Conservation (phyloP, 768 basidiomycete genomes). For the Mycena belliarum region DNA sequence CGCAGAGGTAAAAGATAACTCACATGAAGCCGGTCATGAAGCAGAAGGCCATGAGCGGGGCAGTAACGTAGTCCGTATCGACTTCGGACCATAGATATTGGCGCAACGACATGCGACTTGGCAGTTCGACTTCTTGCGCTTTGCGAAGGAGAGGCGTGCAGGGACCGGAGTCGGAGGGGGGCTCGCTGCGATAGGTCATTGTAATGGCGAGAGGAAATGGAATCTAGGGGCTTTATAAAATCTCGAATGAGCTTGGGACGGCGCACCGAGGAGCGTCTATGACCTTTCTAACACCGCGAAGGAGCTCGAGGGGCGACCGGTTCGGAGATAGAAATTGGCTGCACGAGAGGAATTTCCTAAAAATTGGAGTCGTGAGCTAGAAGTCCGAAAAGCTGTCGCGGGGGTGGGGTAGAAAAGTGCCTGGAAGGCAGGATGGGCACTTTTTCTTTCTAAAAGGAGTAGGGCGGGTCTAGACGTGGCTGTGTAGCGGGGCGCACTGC, state of each 20-base stretch:
- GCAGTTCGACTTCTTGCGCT: not conserved
- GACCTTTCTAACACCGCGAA: slow-evolving; percentile 13
- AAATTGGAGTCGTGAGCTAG: not conserved
- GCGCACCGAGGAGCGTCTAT: slow-evolving; percentile 4
- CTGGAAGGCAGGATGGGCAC: too few species aligned
- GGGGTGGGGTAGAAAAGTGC: not conserved
- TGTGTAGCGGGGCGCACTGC: too few species aligned
- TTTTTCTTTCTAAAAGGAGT: too few species aligned
- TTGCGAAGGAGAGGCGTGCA: slow-evolving; percentile 7
- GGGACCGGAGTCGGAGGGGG: not conserved
- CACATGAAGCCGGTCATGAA: slow-evolving; percentile 65
- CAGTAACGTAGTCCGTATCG: slow-evolving; percentile 35
- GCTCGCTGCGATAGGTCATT: not conserved
- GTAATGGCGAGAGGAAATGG: not conserved
- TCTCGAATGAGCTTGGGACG: not conserved
- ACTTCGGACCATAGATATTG: slow-evolving; percentile 28
- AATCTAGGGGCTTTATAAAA: not conserved
- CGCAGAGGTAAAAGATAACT: slow-evolving; percentile 21
- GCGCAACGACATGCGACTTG: slow-evolving; percentile 11
- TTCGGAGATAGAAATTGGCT: slow-evolving; percentile 7
- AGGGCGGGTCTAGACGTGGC: too few species aligned
- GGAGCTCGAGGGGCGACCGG: not conserved
- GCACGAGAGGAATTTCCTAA: not conserved
- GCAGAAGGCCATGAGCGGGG: slow-evolving; percentile 50
- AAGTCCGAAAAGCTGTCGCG: not conserved